phyloP scores from a whole-genome alignment of 2,329 filamentous ascomycete species.

The Diaporthe caulivora region DNA sequence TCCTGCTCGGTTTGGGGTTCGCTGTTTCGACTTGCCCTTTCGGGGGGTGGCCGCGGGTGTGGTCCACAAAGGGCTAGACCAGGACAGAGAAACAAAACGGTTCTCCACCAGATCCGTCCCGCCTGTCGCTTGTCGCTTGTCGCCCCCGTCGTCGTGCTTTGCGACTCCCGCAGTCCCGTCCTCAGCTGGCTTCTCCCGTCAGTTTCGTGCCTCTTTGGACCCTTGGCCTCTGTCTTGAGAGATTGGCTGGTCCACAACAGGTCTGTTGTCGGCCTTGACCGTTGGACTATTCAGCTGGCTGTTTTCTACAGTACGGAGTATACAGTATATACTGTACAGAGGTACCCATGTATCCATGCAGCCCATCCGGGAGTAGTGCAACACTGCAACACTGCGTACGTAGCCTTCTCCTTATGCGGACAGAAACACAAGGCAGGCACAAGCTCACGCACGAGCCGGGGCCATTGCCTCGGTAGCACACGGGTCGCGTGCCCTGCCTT shows the following conservation, averaged over 20 bases:
- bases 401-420: not conserved
- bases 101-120: not conserved
- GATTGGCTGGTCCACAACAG: constrained; percentile 2
- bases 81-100: not conserved
- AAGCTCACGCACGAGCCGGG: not conserved
- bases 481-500: constrained; percentile 18
- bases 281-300: not conserved
- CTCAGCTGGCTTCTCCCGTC: not conserved
- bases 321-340: not conserved
- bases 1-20: not conserved
- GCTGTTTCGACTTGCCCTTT: constrained; percentile 12
- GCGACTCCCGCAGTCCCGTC: not conserved
- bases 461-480: constrained; percentile 3
- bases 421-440: not conserved
- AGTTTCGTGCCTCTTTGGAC: constrained; percentile 9
- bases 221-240: not conserved
- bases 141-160: too few species aligned
- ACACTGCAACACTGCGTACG: too few species aligned
- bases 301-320: too few species aligned
- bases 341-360: not conserved
- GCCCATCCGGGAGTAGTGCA: not conserved
- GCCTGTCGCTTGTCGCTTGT: not conserved
- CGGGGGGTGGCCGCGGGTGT: not conserved
- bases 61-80: constrained; percentile 15
- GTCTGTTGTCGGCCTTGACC: not conserved